Base-by-base conservation (phyloP, 345 rosid species). In the Populus euphratica region DNA sequence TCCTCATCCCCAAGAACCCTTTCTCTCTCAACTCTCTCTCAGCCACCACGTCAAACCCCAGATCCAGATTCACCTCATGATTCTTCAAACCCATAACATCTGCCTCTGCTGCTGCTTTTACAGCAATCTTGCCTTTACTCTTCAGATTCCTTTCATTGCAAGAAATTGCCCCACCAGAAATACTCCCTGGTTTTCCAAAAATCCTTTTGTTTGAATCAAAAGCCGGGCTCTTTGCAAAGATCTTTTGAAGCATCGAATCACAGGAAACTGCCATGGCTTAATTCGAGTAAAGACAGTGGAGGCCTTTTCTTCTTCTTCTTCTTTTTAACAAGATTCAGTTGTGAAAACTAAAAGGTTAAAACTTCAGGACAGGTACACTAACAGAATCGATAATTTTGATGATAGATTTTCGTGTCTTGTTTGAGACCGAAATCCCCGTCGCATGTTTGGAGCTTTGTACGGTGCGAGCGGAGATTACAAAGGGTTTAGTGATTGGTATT, bases 1-100 rank as follows among this genome's bases (percentile, higher is more conserved):
- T 91, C 89, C 94, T 84, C 90, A 89, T 78, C 73, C 94, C 92
- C 77, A 87, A 36, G 76, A 89, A 89, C 43, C 94, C 94, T 73
- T 85, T 89, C 76, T 87, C 92, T 44, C 87, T 83, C 86, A 89
- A 64, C 86, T 89, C 94, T 50, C 74, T 80, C 78, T 86, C 88
- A 0, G 86, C 79, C 36, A 83, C 92, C 56, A 78, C 82, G 80
- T 91, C 92, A 31, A 89, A 74, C 62, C 89, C 86, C 73, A 83
- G 20, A 16, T 72, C 82, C 64, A 80, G 41, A 43, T 38, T 75
- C 54, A 73, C 73, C 73, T 52, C 79, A 38, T 21, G 33, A 5
- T 68, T 72, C 59, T 83, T 79, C 80, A 76, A 65, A 38, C 64
- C 75, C 76, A 81, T 79, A 62, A 50, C 44, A 50, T 75, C 77